Percentiles rank a stretch among this genome's conserved stretches.
Evolutionary conservation across 345 rosid genomes (phyloP).

Genomic region (Dimocarpus longan): DNA sequence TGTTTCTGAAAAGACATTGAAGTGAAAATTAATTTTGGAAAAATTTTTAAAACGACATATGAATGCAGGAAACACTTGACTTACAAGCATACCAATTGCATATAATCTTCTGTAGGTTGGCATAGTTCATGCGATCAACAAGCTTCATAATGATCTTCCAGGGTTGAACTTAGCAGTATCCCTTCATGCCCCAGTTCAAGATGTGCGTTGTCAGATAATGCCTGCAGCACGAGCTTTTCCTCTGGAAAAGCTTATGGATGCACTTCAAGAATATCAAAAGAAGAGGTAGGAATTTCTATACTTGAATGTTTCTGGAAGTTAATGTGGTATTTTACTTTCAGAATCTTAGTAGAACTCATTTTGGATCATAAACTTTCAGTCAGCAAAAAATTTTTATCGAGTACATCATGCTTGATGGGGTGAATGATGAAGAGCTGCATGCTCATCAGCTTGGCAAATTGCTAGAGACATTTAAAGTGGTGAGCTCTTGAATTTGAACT

Average conservation of each 20-base stretch:
- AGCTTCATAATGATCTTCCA: conserved; percentile 85
- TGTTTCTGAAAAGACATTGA: background rate
- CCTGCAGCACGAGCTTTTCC: conserved; percentile 99
- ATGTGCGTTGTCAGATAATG: conserved; percentile 93
- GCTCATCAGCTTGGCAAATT: conserved; percentile 81
- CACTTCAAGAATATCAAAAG: conserved; percentile 72
- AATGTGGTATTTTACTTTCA: conserved; percentile 4
- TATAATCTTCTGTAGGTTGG: conserved; percentile 69
- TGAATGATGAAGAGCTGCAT: conserved; percentile 85
- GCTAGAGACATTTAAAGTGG: conserved; percentile 87
- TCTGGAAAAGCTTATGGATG: conserved; percentile 82
- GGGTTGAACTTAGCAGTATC: conserved; percentile 97
- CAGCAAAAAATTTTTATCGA: conserved; percentile 84
- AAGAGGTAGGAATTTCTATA: conserved; percentile 49
- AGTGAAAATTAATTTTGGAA: background rate
- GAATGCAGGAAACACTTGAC: conserved; percentile 19
- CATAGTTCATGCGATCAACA: conserved; percentile 85
- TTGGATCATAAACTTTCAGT: conserved; percentile 40
- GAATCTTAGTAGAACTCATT: conserved; percentile 8
- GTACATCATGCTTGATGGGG: conserved; percentile 95
- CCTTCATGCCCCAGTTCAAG: conserved; percentile 96
- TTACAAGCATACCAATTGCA: conserved; percentile 25
- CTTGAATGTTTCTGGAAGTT: conserved; percentile 7
- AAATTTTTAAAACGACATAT: conserved; percentile 4
- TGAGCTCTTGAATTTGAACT: conserved; percentile 36